Conservation (phyloP, 2,329 filamentous ascomycete genomes). For the Kalmusia sp. region DNA sequence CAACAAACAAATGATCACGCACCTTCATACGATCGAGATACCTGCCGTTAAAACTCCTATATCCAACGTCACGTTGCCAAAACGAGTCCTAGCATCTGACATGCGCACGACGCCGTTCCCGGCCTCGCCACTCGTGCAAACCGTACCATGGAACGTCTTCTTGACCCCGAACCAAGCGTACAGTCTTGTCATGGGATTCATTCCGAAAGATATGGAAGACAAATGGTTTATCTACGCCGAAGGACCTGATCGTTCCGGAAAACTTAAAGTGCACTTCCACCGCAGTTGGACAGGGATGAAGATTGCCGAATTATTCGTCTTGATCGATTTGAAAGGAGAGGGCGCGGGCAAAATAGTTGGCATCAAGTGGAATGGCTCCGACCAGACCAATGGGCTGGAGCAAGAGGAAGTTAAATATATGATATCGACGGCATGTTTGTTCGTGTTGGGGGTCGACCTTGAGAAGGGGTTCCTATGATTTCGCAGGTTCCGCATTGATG, state of each 20-base stretch:
- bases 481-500: neutral
- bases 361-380: conserved; percentile 41
- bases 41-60: conserved; percentile 2
- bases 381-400: conserved; percentile 34
- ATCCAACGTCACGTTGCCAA: neutral
- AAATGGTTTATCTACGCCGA: conserved; percentile 46
- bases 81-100: conserved; percentile 17
- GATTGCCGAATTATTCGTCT: conserved; percentile 42
- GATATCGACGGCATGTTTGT: conserved; percentile 30
- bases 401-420: conserved; percentile 39
- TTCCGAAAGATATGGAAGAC: conserved; percentile 29
- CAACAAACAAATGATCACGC: neutral
- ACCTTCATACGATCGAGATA: conserved; percentile 9
- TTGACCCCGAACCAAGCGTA: conserved; percentile 37
- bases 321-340: conserved; percentile 43
- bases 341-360: conserved; percentile 44
- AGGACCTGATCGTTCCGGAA: conserved; percentile 39
- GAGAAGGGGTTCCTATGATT: conserved; percentile 48
- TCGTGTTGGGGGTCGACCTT: conserved; percentile 32
- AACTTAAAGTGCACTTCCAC: conserved; percentile 45
- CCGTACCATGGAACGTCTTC: conserved; percentile 40
- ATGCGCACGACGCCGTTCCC: conserved; percentile 30
- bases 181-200: conserved; percentile 38
- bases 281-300: conserved; percentile 41
- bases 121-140: conserved; percentile 13